Percentiles rank a stretch among this genome's conserved stretches.
Evolutionary conservation across 352 stramenopile species (phyloP).

Genomic region (Phytophthora uliginosa): DNA sequence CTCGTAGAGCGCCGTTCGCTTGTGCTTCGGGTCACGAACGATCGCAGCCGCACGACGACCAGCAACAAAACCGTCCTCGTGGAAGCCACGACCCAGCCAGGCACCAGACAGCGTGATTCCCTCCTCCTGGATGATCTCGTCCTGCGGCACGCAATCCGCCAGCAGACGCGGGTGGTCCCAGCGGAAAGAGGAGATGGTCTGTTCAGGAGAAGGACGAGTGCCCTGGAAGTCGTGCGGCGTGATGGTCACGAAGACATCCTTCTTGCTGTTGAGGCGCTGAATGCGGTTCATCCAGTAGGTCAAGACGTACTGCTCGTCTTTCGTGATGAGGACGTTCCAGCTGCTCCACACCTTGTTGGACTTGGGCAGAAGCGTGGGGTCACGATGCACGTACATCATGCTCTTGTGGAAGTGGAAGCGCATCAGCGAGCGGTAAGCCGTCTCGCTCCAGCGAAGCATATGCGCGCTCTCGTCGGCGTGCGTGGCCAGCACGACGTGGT

Average conservation of each 20-base stretch:
- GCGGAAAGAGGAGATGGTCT: slow-evolving; percentile 80
- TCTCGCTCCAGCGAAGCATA: slow-evolving; percentile 79
- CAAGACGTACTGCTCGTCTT: slow-evolving; percentile 87
- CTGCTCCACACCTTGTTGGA: slow-evolving; percentile 87
- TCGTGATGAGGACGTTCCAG: slow-evolving; percentile 91
- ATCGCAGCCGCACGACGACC: slow-evolving; percentile 83
- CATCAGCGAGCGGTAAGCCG: slow-evolving; percentile 76
- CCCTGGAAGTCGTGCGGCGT: slow-evolving; percentile 80
- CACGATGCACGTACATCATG: slow-evolving; percentile 90
- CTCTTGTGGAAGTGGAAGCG: slow-evolving; percentile 90
- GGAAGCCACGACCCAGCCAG: slow-evolving; percentile 88
- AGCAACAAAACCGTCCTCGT: slow-evolving; percentile 91
- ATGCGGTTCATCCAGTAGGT: slow-evolving; percentile 94
- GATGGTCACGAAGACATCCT: slow-evolving; percentile 91
- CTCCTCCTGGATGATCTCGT: slow-evolving; percentile 89
- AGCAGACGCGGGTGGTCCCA: slow-evolving; percentile 90
- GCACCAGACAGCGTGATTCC: slow-evolving; percentile 84
- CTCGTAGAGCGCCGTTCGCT: slow-evolving; percentile 79
- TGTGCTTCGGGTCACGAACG: slow-evolving; percentile 81
- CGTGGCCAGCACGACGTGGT: slow-evolving; percentile 87
- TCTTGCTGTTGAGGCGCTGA: slow-evolving; percentile 87
- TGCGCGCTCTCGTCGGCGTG: slow-evolving; percentile 84
- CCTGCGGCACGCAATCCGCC: slow-evolving; percentile 86
- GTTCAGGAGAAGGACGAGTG: slow-evolving; percentile 55
- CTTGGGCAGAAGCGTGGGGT: no score